Evolutionary conservation across 2,329 filamentous ascomycete species (phyloP).

Genomic region (Arthrobotrys sphaeroides): DNA sequence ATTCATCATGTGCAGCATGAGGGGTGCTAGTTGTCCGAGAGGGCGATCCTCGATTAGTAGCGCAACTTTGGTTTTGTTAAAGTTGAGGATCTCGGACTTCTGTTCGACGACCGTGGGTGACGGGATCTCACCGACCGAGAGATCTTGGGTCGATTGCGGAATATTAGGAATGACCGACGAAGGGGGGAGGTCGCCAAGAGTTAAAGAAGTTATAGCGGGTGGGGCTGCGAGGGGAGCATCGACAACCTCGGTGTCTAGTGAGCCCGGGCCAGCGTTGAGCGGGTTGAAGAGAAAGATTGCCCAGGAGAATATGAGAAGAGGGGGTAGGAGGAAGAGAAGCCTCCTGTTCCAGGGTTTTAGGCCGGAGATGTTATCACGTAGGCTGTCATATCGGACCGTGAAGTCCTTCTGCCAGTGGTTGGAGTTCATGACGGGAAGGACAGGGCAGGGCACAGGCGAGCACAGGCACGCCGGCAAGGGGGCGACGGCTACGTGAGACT

Average conservation of each 20-base stretch:
- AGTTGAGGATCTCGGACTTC: slow-evolving; percentile 43
- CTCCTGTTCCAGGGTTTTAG: slow-evolving; percentile 52
- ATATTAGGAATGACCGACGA: not conserved
- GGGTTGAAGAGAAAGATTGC: slow-evolving; percentile 52
- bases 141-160: not conserved
- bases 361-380: slow-evolving; percentile 52
- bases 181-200: not conserved
- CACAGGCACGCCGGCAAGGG: not conserved
- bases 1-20: slow-evolving; percentile 68
- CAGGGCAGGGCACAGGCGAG: too few relatives aligned
- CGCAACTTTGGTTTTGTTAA: slow-evolving; percentile 65
- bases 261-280: slow-evolving; percentile 29
- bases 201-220: not conserved
- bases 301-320: slow-evolving; percentile 51
- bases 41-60: slow-evolving; percentile 69
- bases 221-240: slow-evolving; percentile 4
- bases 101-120: slow-evolving; percentile 15
- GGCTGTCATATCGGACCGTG: slow-evolving; percentile 45
- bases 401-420: slow-evolving; percentile 52
- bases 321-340: slow-evolving; percentile 45
- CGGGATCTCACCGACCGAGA: not conserved
- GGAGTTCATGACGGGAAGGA: slow-evolving; percentile 47
- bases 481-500: not conserved
- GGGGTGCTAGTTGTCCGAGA: slow-evolving; percentile 65
- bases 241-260: slow-evolving; percentile 33